Evolutionary conservation across 148 eudicot species (phyloP).

Genomic region (Cornus florida): DNA sequence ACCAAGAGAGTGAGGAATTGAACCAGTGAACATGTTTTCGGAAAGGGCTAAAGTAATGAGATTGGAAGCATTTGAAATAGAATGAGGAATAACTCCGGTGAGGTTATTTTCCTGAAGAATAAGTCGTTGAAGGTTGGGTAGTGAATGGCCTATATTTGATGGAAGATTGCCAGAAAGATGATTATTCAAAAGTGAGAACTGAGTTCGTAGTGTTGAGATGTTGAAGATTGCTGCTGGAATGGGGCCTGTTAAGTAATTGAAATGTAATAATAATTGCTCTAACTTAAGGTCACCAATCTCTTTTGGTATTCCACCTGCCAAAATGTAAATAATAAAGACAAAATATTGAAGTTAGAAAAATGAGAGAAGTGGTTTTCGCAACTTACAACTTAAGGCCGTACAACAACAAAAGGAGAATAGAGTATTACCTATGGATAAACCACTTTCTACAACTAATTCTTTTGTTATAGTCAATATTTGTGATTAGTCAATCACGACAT

Average conservation of each 20-base stretch:
- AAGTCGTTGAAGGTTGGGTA: not conserved
- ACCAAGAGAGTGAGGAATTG: not conserved
- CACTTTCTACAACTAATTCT: too few relatives aligned
- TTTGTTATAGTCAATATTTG: too few relatives aligned
- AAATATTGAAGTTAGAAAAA: too few relatives aligned
- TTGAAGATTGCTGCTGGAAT: not conserved
- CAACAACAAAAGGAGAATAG: too few relatives aligned
- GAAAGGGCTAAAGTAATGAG: not conserved
- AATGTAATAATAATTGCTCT: not conserved
- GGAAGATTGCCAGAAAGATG: not conserved
- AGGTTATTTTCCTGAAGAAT: not conserved
- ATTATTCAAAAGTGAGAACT: not conserved
- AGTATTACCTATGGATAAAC: too few relatives aligned
- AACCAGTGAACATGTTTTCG: not conserved
- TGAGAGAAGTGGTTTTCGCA: too few relatives aligned
- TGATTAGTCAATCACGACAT: too few relatives aligned
- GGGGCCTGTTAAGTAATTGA: not conserved
- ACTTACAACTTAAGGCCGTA: too few relatives aligned
- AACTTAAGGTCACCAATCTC: not conserved
- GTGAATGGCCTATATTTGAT: not conserved
- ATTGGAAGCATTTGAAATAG: not conserved
- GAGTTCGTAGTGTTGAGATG: not conserved
- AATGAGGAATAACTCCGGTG: not conserved
- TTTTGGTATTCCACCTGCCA: not conserved
- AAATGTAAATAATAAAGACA: not conserved